phyloP scores from a whole-genome alignment of 331 rosid genomes.

The Quercus phellos region DNA sequence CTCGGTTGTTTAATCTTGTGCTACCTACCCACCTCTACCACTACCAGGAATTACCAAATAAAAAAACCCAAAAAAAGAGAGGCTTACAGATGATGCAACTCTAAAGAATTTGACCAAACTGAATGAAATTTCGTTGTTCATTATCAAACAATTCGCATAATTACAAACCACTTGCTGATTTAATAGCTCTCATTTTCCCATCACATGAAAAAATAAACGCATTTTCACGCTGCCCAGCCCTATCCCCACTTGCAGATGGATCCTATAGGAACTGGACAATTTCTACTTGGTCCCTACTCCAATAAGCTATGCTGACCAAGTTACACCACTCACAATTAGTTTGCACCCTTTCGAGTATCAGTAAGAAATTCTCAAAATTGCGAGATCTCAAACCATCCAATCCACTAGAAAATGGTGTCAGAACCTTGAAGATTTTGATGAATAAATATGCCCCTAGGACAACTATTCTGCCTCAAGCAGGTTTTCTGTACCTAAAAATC shows the following conservation, averaged over 20 bases:
- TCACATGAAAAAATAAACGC: too few relatives aligned
- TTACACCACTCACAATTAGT: too few relatives aligned
- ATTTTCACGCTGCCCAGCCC: too few relatives aligned
- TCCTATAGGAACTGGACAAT: too few relatives aligned
- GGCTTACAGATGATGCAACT: neutral
- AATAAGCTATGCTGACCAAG: too few relatives aligned
- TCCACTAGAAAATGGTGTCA: neutral
- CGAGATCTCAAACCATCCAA: neutral
- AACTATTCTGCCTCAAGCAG: slow-evolving; percentile 5
- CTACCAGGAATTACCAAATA: too few relatives aligned
- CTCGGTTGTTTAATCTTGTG: too few relatives aligned
- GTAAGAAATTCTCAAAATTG: neutral
- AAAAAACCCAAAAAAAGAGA: neutral
- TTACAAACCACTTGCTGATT: neutral
- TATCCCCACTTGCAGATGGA: too few relatives aligned
- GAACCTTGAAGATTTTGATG: neutral
- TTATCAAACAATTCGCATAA: neutral
- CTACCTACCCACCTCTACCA: too few relatives aligned
- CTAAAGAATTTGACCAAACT: slow-evolving; percentile 10
- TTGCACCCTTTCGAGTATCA: too few relatives aligned
- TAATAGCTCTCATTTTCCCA: too few relatives aligned
- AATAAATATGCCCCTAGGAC: neutral
- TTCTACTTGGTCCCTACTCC: too few relatives aligned
- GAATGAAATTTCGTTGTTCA: neutral
- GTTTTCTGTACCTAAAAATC: neutral